Evolutionary conservation across 768 basidiomycete genomes (phyloP).

Genomic region (Lactifluus piperatus): DNA sequence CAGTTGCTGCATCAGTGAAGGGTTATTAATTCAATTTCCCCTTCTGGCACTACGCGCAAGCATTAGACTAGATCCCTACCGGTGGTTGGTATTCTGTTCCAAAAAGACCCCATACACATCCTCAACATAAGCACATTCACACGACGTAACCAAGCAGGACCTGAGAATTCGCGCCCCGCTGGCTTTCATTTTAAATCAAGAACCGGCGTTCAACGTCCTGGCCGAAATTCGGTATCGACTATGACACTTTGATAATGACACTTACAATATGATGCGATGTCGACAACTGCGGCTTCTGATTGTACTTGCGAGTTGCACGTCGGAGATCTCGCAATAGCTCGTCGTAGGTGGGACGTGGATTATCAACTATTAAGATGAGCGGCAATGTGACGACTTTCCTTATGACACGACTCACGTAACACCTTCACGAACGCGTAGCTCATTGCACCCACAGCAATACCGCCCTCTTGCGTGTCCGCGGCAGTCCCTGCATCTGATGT

Average conservation of each 20-base stretch:
- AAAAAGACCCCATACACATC: neutral
- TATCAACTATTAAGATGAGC: constrained; percentile 5
- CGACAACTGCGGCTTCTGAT: constrained; percentile 20
- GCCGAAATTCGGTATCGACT: neutral
- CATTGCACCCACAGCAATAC: constrained; percentile 20
- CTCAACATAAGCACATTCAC: constrained; percentile 3
- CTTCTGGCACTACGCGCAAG: neutral
- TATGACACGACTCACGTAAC: neutral
- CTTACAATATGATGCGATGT: constrained; percentile 18
- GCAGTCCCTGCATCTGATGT: constrained; percentile 14
- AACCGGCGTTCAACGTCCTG: constrained; percentile 11
- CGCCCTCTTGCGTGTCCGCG: constrained; percentile 1
- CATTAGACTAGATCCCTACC: neutral
- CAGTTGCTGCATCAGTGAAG: neutral
- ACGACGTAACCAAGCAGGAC: neutral
- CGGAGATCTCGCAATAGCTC: constrained; percentile 17
- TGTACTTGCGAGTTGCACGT: constrained; percentile 15
- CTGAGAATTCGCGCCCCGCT: neutral
- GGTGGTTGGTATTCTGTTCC: neutral
- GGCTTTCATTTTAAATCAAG: constrained; percentile 4
- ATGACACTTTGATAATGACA: neutral
- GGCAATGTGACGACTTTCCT: neutral
- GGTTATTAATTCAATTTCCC: neutral
- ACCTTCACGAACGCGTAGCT: constrained; percentile 20
- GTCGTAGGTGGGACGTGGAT: constrained; percentile 13